A percentile compares a stretch with the other conserved stretches of the same genome.
Evolutionary conservation across 2,329 filamentous ascomycete species (phyloP).

Genomic region (Malbranchea cinnamomea): DNA sequence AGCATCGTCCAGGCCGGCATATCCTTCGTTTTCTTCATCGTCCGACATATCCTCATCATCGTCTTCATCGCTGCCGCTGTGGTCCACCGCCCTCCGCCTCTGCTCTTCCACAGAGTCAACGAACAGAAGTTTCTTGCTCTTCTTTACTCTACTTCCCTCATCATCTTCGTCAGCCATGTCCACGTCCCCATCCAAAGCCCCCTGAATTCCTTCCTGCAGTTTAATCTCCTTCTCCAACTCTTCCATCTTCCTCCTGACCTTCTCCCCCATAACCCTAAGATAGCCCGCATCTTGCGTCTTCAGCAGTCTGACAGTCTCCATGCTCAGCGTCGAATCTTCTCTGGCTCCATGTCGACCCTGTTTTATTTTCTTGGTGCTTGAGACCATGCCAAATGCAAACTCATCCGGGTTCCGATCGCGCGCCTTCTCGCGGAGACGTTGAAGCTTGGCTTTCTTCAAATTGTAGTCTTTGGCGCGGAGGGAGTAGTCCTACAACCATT

Average conservation of each 20-base stretch:
- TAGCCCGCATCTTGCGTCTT: conserved; percentile 53
- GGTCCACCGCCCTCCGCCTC: conserved; percentile 14
- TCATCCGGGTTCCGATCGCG: conserved; percentile 50
- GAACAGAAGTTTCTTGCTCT: conserved; percentile 24
- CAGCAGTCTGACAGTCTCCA: conserved; percentile 46
- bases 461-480: conserved; percentile 51
- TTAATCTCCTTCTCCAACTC: conserved; percentile 32
- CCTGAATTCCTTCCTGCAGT: conserved; percentile 25
- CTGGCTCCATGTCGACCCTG: conserved; percentile 31
- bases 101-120: conserved; percentile 24
- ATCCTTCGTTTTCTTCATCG: conserved; percentile 9
- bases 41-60: conserved; percentile 14
- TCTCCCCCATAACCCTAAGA: conserved; percentile 42
- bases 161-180: conserved; percentile 13
- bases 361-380: conserved; percentile 26
- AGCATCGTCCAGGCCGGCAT: conserved; percentile 5
- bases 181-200: conserved; percentile 11
- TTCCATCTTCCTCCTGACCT: conserved; percentile 38
- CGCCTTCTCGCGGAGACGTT: conserved; percentile 44
- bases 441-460: conserved; percentile 44
- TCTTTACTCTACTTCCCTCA: conserved; percentile 12
- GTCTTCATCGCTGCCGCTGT: conserved; percentile 12
- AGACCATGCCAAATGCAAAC: conserved; percentile 52
- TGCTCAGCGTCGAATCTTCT: conserved; percentile 34
- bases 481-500: conserved; percentile 40